Percentiles rank a stretch among this genome's conserved stretches.
These are phyloP conservation scores for Fusarium poae DNA, from an alignment of 2,329 filamentous ascomycete species.

Conservation along the genomic window DNA sequence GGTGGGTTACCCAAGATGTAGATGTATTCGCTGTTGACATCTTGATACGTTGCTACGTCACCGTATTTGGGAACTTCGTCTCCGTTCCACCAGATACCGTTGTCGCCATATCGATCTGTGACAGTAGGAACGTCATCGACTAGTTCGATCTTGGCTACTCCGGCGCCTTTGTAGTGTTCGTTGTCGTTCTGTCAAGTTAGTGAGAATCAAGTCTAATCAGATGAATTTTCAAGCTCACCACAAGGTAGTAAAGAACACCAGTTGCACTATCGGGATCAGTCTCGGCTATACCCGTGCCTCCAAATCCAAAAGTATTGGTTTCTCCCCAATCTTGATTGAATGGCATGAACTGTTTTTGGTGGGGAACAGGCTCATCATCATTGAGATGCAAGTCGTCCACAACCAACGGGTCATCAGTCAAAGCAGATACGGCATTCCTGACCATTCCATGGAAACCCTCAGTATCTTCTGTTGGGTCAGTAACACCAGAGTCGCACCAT, in stretches of 20 bases:
- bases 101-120: conserved; percentile 48
- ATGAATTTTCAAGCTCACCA: conserved; percentile 45
- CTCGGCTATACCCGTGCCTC: conserved; percentile 57
- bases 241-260: conserved; percentile 55
- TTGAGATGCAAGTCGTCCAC: conserved; percentile 56
- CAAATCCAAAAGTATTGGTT: conserved; percentile 53
- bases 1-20: conserved; percentile 57
- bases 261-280: conserved; percentile 46
- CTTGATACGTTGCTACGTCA: conserved; percentile 55
- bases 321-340: conserved; percentile 56
- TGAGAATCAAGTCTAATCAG: accelerated
- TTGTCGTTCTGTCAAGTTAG: conserved; percentile 48
- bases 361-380: conserved; percentile 44
- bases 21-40: conserved; percentile 55
- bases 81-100: conserved; percentile 55
- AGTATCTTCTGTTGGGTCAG: conserved; percentile 48
- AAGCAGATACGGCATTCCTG: conserved; percentile 53
- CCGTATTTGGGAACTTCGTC: conserved; percentile 53
- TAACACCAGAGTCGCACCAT: conserved; percentile 54
- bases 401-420: conserved; percentile 53
- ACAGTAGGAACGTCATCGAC: conserved; percentile 53
- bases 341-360: conserved; percentile 55
- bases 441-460: conserved; percentile 58
- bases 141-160: conserved; percentile 54
- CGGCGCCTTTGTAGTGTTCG: conserved; percentile 54